phyloP scores from a whole-genome alignment of 2,329 filamentous ascomycete genomes.

The Diaporthe amygdali region DNA sequence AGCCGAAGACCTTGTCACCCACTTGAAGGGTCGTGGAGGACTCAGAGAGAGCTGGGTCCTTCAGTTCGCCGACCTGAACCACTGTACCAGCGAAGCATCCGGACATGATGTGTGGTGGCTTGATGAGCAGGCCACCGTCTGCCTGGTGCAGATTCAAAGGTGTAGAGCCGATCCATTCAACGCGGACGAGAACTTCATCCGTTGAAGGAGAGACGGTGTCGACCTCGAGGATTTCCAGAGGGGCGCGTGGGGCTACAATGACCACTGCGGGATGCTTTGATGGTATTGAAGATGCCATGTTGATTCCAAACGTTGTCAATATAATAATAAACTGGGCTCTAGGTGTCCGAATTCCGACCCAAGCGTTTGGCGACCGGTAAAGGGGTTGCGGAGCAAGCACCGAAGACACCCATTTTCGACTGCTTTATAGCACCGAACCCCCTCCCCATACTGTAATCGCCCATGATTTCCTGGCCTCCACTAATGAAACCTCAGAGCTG shows the following conservation, averaged over 20 bases:
- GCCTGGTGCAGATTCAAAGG: conserved; percentile 67
- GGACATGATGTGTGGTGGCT: conserved; percentile 55
- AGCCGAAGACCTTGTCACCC: conserved; percentile 63
- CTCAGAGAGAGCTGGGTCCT: not conserved
- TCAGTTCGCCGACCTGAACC: conserved; percentile 50
- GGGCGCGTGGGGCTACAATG: conserved; percentile 28
- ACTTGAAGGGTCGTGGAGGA: conserved; percentile 44
- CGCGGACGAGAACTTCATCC: conserved; percentile 58
- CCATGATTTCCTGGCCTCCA: not conserved
- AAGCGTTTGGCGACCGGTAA: not conserved
- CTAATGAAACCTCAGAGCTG: not conserved
- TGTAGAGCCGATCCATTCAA: conserved; percentile 64
- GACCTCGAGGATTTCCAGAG: conserved; percentile 30
- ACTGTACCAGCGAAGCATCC: conserved; percentile 58
- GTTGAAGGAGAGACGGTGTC: conserved; percentile 39
- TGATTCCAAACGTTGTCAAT: not conserved
- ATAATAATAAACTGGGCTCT: not conserved
- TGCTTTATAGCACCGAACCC: not conserved
- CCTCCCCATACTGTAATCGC: not conserved
- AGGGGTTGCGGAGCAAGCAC: not conserved
- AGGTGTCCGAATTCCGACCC: not conserved
- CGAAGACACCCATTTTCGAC: not conserved
- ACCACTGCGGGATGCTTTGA: conserved; percentile 34
- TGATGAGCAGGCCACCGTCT: conserved; percentile 61
- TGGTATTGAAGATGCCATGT: conserved; percentile 29